Conservation (phyloP, 2,329 filamentous ascomycete genomes). For the Aspergillus sp. region DNA sequence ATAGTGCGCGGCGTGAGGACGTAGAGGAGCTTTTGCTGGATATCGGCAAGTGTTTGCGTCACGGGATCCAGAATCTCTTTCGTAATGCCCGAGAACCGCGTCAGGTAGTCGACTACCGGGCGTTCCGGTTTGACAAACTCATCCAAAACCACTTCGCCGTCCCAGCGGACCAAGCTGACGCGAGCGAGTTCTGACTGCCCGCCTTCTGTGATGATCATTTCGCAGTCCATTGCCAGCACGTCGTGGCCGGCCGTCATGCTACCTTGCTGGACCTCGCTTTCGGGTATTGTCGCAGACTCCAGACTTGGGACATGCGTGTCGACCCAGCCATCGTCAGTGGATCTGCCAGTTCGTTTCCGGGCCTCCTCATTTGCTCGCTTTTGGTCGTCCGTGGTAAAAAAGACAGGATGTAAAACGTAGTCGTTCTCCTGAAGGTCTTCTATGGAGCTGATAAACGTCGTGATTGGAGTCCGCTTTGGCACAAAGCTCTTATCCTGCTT, state of each 20-base stretch:
- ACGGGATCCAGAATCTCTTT: slow-evolving; percentile 71
- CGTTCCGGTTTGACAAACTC: slow-evolving; percentile 84
- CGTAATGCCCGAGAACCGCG: slow-evolving; percentile 86
- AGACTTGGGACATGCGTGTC: slow-evolving; percentile 62
- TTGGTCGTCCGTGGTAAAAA: slow-evolving; percentile 52
- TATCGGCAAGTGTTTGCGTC: slow-evolving; percentile 73
- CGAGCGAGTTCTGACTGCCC: slow-evolving; percentile 76
- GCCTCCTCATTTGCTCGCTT: slow-evolving; percentile 46
- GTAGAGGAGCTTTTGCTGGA: slow-evolving; percentile 67
- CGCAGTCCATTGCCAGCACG: slow-evolving; percentile 80
- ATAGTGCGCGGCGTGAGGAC: slow-evolving; percentile 50
- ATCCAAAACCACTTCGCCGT: slow-evolving; percentile 72
- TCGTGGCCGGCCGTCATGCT: slow-evolving; percentile 75
- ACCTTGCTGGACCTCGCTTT: slow-evolving; percentile 65
- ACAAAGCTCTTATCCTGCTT: slow-evolving; percentile 59
- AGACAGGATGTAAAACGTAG: slow-evolving; percentile 73
- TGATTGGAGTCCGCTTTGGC: slow-evolving; percentile 72
- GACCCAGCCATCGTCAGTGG: slow-evolving; percentile 63
- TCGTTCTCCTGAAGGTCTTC: slow-evolving; percentile 75
- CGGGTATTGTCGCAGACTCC: slow-evolving; percentile 59
- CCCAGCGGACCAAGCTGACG: slow-evolving; percentile 80
- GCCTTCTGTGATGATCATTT: slow-evolving; percentile 88
- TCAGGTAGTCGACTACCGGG: slow-evolving; percentile 88
- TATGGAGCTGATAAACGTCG: slow-evolving; percentile 62
- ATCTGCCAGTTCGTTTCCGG: slow-evolving; percentile 45